Evolutionary conservation across 306 rosid genomes (phyloP).

Genomic region (Erythrophleum fordii): DNA sequence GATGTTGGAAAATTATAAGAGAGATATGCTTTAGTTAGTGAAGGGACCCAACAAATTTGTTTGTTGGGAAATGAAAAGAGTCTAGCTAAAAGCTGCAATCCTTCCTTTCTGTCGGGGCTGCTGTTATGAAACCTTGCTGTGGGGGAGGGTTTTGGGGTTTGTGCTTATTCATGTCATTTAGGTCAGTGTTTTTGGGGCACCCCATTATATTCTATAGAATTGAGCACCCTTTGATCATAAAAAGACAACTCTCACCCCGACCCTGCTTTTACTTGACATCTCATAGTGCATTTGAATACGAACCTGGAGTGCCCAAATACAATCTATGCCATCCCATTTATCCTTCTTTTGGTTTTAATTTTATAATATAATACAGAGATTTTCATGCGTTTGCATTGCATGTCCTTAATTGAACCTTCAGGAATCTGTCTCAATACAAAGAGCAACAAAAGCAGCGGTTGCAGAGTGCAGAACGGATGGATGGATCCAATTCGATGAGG

Average conservation of each 20-base stretch:
- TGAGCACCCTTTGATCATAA: conserved; percentile 45
- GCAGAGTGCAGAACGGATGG: conserved; percentile 67
- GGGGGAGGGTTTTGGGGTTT: conserved; percentile 60
- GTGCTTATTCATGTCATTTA: conserved; percentile 67
- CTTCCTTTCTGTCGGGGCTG: conserved; percentile 95
- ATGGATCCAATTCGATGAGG: conserved; percentile 76
- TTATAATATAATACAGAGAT: conserved; percentile 21
- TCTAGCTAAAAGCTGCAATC: conserved; percentile 76
- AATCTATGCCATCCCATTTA: conserved; percentile 29
- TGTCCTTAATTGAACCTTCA: conserved; percentile 44
- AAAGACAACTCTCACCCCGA: conserved; percentile 44
- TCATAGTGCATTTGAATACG: conserved; percentile 27
- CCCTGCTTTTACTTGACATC: conserved; percentile 52
- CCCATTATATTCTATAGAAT: conserved; percentile 33
- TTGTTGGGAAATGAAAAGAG: conserved; percentile 91
- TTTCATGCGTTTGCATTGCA: conserved; percentile 23
- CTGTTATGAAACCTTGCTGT: conserved; percentile 69
- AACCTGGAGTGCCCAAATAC: conserved; percentile 41
- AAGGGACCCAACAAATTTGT: conserved; percentile 57
- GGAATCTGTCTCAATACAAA: conserved; percentile 74
- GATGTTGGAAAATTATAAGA: conserved; percentile 23
- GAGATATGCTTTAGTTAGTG: conserved; percentile 40
- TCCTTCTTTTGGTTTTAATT: neutral
- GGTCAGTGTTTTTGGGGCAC: conserved; percentile 36
- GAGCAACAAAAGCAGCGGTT: conserved; percentile 50